These are phyloP conservation scores for Rugonectria rugulosa DNA, from an alignment of 2,329 filamentous ascomycete species.

Conservation along the genomic window DNA sequence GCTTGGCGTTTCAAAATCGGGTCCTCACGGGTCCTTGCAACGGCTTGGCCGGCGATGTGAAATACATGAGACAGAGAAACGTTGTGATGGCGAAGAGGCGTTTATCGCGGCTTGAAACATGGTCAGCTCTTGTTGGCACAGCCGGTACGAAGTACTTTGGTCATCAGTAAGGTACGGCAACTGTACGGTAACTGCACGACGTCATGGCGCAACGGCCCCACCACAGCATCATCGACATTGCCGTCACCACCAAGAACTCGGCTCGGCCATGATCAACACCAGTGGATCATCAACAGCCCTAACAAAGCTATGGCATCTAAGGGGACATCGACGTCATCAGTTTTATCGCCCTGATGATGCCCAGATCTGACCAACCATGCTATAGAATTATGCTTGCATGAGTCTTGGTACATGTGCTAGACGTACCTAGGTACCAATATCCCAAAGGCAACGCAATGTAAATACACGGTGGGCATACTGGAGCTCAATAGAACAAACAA, in stretches of 20 bases:
- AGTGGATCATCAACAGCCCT: background rate
- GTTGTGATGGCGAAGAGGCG: no score
- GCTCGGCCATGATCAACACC: no score
- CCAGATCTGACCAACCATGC: no score
- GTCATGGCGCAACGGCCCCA: constrained; percentile 30
- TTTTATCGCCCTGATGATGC: no score
- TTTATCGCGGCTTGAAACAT: constrained; percentile 1
- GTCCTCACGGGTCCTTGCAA: background rate
- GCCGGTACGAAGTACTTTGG: no score
- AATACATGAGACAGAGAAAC: background rate
- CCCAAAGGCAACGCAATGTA: no score
- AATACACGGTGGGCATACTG: background rate
- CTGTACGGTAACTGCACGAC: constrained; percentile 24
- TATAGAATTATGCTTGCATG: no score
- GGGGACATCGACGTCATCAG: background rate
- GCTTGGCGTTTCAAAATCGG: background rate
- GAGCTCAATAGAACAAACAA: constrained; percentile 16
- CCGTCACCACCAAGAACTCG: background rate
- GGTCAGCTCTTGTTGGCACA: no score
- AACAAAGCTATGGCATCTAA: background rate
- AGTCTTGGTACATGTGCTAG: no score
- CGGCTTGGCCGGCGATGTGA: no score
- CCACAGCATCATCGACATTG: constrained; percentile 12
- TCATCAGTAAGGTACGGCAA: no score
- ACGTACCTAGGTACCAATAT: no score